phyloP scores from a whole-genome alignment of 352 stramenopile species.

The Phytophthora litchii region DNA sequence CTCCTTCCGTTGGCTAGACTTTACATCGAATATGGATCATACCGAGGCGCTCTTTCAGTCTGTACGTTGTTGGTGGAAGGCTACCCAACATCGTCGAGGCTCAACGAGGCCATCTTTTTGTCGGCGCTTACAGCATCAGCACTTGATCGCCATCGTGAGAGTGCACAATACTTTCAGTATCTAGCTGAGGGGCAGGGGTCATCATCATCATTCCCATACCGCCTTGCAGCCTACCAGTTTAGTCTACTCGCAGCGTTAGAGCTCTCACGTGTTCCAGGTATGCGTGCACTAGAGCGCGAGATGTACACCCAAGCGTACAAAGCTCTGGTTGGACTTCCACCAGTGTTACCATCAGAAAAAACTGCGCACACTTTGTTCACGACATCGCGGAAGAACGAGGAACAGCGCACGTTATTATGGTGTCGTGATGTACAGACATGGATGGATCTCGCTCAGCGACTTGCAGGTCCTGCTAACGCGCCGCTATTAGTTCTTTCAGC shows the following conservation, averaged over 20 bases:
- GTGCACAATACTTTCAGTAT: slow-evolving; percentile 77
- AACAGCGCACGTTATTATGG: slow-evolving; percentile 60
- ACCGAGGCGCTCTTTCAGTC: slow-evolving; percentile 63
- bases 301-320: slow-evolving; percentile 64
- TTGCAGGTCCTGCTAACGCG: slow-evolving; percentile 47
- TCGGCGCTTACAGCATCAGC: slow-evolving; percentile 60
- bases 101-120: slow-evolving; percentile 72
- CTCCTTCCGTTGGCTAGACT: slow-evolving; percentile 63
- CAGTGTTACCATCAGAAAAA: slow-evolving; percentile 58
- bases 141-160: slow-evolving; percentile 61
- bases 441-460: slow-evolving; percentile 59
- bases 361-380: slow-evolving; percentile 58
- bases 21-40: slow-evolving; percentile 73
- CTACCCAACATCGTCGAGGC: slow-evolving; percentile 39
- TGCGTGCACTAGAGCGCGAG: slow-evolving; percentile 52
- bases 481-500: slow-evolving; percentile 47
- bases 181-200: slow-evolving; percentile 54
- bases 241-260: slow-evolving; percentile 61
- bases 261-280: slow-evolving; percentile 47
- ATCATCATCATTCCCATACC: slow-evolving; percentile 38
- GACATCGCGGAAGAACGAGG: slow-evolving; percentile 72
- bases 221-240: slow-evolving; percentile 58
- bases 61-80: slow-evolving; percentile 75
- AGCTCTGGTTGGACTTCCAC: slow-evolving; percentile 51
- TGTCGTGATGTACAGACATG: slow-evolving; percentile 58